Evolutionary conservation across 2,329 filamentous ascomycete species (phyloP), one percentile per base, ranked within the genome.

Genomic region (Amphichorda felina): DNA sequence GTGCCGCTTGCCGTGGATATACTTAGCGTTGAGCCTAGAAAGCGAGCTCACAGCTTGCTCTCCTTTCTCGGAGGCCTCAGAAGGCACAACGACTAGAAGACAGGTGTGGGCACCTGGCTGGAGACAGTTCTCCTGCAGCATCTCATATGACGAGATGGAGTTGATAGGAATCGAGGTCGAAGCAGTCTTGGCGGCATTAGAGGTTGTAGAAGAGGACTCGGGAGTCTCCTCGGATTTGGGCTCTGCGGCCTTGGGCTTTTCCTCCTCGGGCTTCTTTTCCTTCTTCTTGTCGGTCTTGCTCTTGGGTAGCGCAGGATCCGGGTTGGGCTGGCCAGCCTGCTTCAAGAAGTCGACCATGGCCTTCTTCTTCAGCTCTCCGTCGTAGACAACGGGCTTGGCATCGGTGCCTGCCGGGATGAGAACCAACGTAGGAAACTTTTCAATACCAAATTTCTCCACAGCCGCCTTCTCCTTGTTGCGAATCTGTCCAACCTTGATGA

Each of bases 351-450:
- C 67, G 40, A 88, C 66, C 57, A 98, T 81, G 24, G 72, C 70
- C 14, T 79, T 75, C 63, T 94, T 94, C 57, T 87, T 91, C 54
- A 94, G 63, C 45, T 91, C 82, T 29, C 88, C 89, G 19, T 82
- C 67, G 52, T 94, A 94, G 30, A 78, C 61, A 37, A 91, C 64
- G 3, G 75, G 68, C 15, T 86, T 75, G 34, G 78, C 67, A 33
- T 75, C 68, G 16, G 75, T 76, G 18, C 76, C 80, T 11, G 21
- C 30, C 0, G 86, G 82, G 5, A 98, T 59, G 13, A 96, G 72
- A 3, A 95, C 64, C 30, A 98, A 63, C 0, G 81, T 78, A 0
- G 91, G 93, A 53, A 85, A 94, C 34, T 79, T 76, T 13, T 70
- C 66, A 40, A 98, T 68, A 28, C 76, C 80, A 51, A 89, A 96